Evolutionary conservation across 306 rosid genomes (phyloP).

Genomic region (Lathyrus aphaca): DNA sequence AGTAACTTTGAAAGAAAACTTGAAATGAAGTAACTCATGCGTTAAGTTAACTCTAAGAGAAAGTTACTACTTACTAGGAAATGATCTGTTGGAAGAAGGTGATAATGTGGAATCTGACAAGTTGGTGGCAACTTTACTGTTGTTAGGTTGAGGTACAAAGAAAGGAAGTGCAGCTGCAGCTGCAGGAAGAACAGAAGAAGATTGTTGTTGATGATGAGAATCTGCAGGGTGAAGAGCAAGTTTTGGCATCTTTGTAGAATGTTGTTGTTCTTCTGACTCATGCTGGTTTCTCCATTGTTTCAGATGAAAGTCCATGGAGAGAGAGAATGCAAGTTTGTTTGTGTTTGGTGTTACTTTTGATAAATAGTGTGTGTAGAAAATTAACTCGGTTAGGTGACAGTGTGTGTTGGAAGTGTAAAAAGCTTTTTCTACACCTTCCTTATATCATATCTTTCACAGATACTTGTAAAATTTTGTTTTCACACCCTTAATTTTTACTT

Average conservation of each 20-base stretch:
- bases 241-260: conserved; percentile 84
- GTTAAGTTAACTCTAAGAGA: conserved; percentile 24
- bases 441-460: conserved; percentile 60
- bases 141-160: conserved; percentile 63
- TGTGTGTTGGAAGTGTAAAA: conserved; percentile 43
- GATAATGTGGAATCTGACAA: conserved; percentile 63
- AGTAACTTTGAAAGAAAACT: conserved; percentile 27
- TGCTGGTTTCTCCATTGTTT: conserved; percentile 88
- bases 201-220: conserved; percentile 56
- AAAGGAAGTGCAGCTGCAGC: conserved; percentile 76
- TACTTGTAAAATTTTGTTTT: not conserved
- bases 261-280: conserved; percentile 76
- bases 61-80: conserved; percentile 60
- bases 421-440: conserved; percentile 52
- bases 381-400: conserved; percentile 32
- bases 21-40: conserved; percentile 27
- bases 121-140: conserved; percentile 49
- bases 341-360: conserved; percentile 20
- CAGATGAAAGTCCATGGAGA: conserved; percentile 80
- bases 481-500: too few species aligned
- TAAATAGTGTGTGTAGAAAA: conserved; percentile 26
- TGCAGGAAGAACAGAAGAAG: conserved; percentile 50
- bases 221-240: conserved; percentile 47
- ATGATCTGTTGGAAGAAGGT: conserved; percentile 41
- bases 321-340: not conserved